Evolutionary conservation across 2,329 filamentous ascomycete genomes (phyloP), one percentile per base, ranked within the genome.

Genomic region (Penicillium sp.): DNA sequence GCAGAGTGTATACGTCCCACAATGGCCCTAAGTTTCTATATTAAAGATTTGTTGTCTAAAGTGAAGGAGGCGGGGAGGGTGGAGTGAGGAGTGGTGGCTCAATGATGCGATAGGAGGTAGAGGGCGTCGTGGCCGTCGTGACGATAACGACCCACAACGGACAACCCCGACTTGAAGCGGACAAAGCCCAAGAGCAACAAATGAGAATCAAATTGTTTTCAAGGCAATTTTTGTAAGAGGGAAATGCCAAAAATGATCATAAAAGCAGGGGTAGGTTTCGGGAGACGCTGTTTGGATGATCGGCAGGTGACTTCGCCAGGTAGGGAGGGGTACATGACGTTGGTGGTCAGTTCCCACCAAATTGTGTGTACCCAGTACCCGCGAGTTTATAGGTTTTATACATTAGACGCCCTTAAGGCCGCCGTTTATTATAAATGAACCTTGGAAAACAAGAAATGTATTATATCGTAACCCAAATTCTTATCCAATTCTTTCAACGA

Each of bases 251-350:
- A 26, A 35, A 23, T 26, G 15, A 25, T 35, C 25, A 41, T 15
- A 47, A 46, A 40, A 43, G 35, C 53, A 29, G 46, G 51, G 55
- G 53, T 42, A 46, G 25, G 40, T 61, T 57, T 55, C 23, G 27
- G 56, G 47, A 41, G 45, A 37, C 29, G 48, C 37, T 51, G 46
- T 37, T 37, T 50, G 18, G 23, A 46, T 55, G 60, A 65, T 65
- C 60, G 58, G 51, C 62, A 63, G 63, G 58, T 63, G 60, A 63
- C 59, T 62, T 65, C 35, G 63, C 60, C 63, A 59, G 55, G 62
- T 65, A 56, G 35, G 25, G 48, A 40, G 56, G 48, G 45, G 56
- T 64, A 66, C 64, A 57, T 65, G 54, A 59, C 48, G 42, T 61
- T 57, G 31, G 20, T 46, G 26, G 26, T 41, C 44, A 15, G 14